A percentile compares a stretch with the other conserved stretches of the same genome.
Evolutionary conservation across 345 rosid genomes (phyloP).

Genomic region (Eucalyptus curtisii): DNA sequence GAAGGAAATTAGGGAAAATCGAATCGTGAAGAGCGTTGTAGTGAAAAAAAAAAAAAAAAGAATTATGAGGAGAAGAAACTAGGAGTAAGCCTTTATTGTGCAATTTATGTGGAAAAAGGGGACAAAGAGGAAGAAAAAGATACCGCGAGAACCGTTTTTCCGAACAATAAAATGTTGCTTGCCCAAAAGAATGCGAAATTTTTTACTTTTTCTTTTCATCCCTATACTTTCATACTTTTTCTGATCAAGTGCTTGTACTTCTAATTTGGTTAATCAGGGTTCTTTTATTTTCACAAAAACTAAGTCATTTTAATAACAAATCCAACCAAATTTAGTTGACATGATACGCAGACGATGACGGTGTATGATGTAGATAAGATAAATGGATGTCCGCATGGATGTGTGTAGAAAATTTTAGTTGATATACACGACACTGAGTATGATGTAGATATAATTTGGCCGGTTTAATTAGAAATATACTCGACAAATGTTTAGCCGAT

Average conservation of each 20-base stretch:
- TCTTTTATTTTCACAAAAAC: not conserved
- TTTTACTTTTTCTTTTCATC: not conserved
- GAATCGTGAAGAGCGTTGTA: not conserved
- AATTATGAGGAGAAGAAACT: not conserved
- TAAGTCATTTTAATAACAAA: not conserved
- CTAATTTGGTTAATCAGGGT: not conserved
- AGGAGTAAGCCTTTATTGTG: not conserved
- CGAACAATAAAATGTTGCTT: not conserved
- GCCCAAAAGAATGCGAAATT: not conserved
- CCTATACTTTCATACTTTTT: not conserved
- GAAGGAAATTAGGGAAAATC: not conserved
- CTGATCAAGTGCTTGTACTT: not conserved
- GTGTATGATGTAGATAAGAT: not conserved
- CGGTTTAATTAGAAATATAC: not conserved
- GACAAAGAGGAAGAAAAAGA: not conserved
- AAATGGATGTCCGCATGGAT: rapidly evolving
- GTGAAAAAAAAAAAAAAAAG: no score
- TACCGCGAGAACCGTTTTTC: rapidly evolving
- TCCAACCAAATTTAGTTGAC: not conserved
- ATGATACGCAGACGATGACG: rapidly evolving
- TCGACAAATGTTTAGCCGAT: not conserved
- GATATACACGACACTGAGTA: not conserved
- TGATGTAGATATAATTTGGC: not conserved
- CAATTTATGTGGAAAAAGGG: not conserved
- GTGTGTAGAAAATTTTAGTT: not conserved